These are phyloP conservation scores for Fraxinus pennsylvanica DNA, from an alignment of 257 asterid genomes.

Conservation along the genomic window DNA sequence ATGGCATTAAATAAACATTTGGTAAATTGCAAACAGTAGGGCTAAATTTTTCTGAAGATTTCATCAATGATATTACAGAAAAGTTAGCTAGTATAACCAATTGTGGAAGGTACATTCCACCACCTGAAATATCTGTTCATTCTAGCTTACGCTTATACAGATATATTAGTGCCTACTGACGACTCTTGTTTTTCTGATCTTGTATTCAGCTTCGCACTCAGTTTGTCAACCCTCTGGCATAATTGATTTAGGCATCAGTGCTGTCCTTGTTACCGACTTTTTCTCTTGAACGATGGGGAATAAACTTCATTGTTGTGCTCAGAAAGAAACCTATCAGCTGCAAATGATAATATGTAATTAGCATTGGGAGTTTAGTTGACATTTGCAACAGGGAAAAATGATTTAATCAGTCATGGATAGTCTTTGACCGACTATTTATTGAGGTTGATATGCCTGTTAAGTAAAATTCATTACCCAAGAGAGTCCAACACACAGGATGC, in stretches of 20 bases:
- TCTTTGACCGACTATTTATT: neutral
- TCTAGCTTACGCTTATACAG: neutral
- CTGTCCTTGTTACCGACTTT: neutral
- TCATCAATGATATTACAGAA: neutral
- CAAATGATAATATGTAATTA: conserved; percentile 7
- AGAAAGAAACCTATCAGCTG: conserved; percentile 72
- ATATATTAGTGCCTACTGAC: neutral
- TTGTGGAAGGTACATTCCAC: no score
- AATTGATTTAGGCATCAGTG: conserved; percentile 18
- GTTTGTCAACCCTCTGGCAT: neutral
- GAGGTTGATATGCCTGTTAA: neutral
- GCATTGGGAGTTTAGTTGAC: neutral
- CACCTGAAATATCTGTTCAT: neutral
- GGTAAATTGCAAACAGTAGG: no score
- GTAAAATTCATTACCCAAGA: conserved; percentile 40
- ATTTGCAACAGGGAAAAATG: neutral
- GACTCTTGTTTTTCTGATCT: neutral
- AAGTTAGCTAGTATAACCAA: neutral
- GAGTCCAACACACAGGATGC: conserved; percentile 53
- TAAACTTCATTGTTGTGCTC: conserved; percentile 46
- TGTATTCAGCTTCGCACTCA: neutral
- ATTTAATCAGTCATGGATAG: neutral
- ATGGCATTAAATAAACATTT: no score
- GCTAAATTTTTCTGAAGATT: neutral
- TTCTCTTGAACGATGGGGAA: conserved; percentile 24